phyloP scores from a whole-genome alignment of 2,329 filamentous ascomycete genomes.

The Aureobasidium namibiae region DNA sequence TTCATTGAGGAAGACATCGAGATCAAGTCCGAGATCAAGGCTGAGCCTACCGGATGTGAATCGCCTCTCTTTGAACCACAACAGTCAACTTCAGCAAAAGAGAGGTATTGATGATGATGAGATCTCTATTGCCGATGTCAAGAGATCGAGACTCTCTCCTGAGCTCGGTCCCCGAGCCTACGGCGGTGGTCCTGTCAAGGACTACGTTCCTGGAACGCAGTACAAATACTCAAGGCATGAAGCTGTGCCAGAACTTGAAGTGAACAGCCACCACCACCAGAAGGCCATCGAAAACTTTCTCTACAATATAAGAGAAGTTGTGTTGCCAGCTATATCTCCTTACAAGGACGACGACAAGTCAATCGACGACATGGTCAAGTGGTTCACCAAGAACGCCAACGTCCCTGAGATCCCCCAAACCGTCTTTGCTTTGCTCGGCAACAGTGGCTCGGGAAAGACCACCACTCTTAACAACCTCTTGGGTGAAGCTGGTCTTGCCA shows the following conservation, averaged over 20 bases:
- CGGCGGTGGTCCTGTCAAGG: background rate
- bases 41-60: background rate
- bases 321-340: background rate
- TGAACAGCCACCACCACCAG: background rate
- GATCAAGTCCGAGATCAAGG: background rate
- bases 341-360: background rate
- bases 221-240: background rate
- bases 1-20: background rate
- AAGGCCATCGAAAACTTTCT: background rate
- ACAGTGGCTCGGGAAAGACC: background rate
- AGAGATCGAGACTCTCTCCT: background rate
- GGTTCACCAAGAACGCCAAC: background rate
- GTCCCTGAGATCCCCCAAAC: background rate
- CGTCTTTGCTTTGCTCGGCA: background rate
- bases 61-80: background rate
- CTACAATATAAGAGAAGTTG: background rate
- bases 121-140: background rate
- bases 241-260: background rate
- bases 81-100: background rate
- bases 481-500: background rate
- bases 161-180: background rate
- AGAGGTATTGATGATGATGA: background rate
- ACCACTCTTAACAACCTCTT: background rate
- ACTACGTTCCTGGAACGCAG: background rate
- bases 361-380: background rate